A percentile compares a stretch with the other conserved stretches of the same genome.
Evolutionary conservation across 352 stramenopile species (phyloP).

Genomic region (Phytopythium cucurbitacearum): DNA sequence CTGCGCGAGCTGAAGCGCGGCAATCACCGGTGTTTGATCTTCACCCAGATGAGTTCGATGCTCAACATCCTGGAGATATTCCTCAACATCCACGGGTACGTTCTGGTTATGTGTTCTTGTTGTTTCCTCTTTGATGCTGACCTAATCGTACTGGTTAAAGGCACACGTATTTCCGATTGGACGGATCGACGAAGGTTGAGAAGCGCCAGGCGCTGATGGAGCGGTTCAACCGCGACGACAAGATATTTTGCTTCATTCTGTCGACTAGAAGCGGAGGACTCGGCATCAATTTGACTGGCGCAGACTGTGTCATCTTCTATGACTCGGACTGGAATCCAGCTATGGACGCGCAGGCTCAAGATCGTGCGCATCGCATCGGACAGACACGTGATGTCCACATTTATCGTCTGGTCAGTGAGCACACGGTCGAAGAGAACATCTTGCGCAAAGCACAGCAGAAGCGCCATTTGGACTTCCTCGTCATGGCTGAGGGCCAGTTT

Average conservation of each 20-base stretch:
- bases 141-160: conserved; percentile 8
- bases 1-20: conserved; percentile 94
- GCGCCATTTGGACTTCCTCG: conserved; percentile 95
- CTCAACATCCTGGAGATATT: conserved; percentile 99
- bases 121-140: background rate
- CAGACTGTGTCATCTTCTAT: conserved; percentile 93
- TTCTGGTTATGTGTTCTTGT: background rate
- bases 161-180: conserved; percentile 97
- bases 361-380: conserved; percentile 97
- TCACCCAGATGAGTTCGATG: conserved; percentile 99
- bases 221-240: conserved; percentile 96
- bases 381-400: conserved; percentile 99
- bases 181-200: conserved; percentile 96
- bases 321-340: conserved; percentile 94
- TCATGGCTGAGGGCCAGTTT: conserved; percentile 76
- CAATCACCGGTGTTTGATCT: conserved; percentile 94
- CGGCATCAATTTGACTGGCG: conserved; percentile 98
- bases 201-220: conserved; percentile 97
- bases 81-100: conserved; percentile 93
- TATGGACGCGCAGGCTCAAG: conserved; percentile 94
- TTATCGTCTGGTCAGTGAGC: conserved; percentile 96
- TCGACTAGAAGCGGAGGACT: conserved; percentile 96
- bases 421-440: conserved; percentile 99
- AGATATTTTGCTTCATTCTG: conserved; percentile 99
- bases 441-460: conserved; percentile 98